phyloP scores from a whole-genome alignment of 1,139 yeast species.

The Pichia sp. region DNA sequence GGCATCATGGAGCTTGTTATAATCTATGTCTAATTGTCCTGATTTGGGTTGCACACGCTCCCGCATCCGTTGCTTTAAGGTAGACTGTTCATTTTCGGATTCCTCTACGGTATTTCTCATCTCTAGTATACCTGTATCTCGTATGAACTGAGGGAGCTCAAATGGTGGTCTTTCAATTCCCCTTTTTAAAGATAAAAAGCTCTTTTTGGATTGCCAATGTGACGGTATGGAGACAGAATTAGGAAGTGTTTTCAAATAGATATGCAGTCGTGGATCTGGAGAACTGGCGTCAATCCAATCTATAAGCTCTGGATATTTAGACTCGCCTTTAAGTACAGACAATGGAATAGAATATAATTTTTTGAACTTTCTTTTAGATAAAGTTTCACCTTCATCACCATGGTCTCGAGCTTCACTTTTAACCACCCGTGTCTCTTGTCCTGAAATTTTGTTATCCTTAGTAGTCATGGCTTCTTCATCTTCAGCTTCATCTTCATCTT shows the following conservation, averaged over 20 bases:
- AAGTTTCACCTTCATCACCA: conserved; percentile 3
- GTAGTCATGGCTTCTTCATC: conserved; percentile 28
- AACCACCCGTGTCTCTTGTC: too few relatives aligned
- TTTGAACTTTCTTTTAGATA: conserved; percentile 43
- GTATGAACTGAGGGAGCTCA: conserved; percentile 71
- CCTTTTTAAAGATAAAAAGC: conserved; percentile 67
- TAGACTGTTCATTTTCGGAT: conserved; percentile 31
- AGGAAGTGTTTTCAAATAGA: conserved; percentile 59
- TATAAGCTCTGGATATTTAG: conserved; percentile 64
- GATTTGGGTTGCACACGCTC: conserved; percentile 87
- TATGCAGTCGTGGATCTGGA: conserved; percentile 64
- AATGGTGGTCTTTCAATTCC: conserved; percentile 74
- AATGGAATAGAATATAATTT: conserved; percentile 58
- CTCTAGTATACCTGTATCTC: conserved; percentile 81
- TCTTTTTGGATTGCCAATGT: conserved; percentile 82
- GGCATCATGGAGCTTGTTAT: conserved; percentile 76
- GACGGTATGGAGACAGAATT: conserved; percentile 75
- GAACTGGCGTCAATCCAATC: conserved; percentile 91
- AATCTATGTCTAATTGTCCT: conserved; percentile 85
- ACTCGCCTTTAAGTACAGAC: conserved; percentile 60
- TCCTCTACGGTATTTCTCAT: conserved; percentile 64
- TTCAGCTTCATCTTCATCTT: conserved; percentile 24
- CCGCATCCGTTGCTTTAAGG: conserved; percentile 68
- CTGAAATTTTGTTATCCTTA: too few relatives aligned
- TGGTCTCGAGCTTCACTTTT: conserved; percentile 11